A percentile compares a stretch with the other conserved stretches of the same genome.
Evolutionary conservation across 495 filamentous ascomycete species (phyloP).

Genomic region (Podospora didyma): DNA sequence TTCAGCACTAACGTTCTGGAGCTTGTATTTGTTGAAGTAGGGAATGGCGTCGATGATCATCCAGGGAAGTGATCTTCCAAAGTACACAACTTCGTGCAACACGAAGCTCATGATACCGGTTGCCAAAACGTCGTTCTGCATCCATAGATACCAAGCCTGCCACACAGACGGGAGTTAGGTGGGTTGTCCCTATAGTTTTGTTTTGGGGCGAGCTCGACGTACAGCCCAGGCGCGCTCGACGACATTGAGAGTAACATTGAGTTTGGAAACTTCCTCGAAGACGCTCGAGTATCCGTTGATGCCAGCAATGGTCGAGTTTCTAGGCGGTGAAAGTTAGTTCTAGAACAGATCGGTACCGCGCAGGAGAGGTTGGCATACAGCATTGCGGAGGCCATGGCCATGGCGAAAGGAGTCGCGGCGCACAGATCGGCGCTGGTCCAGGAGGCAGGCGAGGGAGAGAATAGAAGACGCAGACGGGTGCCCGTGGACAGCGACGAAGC

Average conservation of each 20-base stretch:
- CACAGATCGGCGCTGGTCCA: too few relatives aligned
- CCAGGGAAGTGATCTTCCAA: conserved; percentile 88
- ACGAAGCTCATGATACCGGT: conserved; percentile 95
- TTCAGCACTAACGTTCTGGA: conserved; percentile 66
- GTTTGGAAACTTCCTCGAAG: conserved; percentile 80
- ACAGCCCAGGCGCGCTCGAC: conserved; percentile 86
- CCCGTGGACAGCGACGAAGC: not conserved
- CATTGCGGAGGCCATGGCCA: conserved; percentile 35
- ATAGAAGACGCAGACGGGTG: not conserved
- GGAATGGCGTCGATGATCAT: conserved; percentile 87
- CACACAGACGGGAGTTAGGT: not conserved
- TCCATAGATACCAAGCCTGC: conserved; percentile 85
- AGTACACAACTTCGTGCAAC: conserved; percentile 94
- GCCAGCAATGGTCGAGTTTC: conserved; percentile 47
- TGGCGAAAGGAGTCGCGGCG: conserved; percentile 6
- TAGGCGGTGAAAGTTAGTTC: conserved; percentile 24
- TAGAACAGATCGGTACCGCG: too few relatives aligned
- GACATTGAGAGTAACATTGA: conserved; percentile 83
- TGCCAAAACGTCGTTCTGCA: conserved; percentile 94
- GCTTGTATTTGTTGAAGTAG: conserved; percentile 87
- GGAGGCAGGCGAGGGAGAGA: not conserved
- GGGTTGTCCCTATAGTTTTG: not conserved
- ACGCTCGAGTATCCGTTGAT: conserved; percentile 66
- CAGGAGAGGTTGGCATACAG: conserved; percentile 27
- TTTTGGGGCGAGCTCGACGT: conserved; percentile 30